Percentiles rank a stretch among this genome's conserved stretches.
These are phyloP conservation scores for Cryphonectria parasitica DNA, from an alignment of 2,329 filamentous ascomycete species.

Conservation along the genomic window DNA sequence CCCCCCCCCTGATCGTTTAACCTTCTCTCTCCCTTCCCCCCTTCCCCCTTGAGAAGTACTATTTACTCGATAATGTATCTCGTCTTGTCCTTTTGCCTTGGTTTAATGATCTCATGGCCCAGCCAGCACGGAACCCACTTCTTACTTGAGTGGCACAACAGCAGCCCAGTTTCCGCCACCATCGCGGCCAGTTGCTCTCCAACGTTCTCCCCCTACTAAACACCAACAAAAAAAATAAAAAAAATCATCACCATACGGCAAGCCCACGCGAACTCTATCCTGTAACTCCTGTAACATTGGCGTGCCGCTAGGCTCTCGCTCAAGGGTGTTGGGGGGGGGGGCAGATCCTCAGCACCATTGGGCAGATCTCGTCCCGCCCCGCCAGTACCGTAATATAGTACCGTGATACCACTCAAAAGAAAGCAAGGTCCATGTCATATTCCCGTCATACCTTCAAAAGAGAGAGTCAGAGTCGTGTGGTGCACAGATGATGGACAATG, in stretches of 20 bases:
- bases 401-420: neutral
- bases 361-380: neutral
- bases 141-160: neutral
- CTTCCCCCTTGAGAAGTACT: too few species aligned
- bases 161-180: neutral
- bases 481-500: neutral
- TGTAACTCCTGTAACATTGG: neutral
- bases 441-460: too few species aligned
- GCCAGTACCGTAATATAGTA: neutral
- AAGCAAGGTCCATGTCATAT: neutral
- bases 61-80: neutral
- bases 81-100: too few species aligned
- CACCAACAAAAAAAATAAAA: too few species aligned
- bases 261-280: conserved; percentile 4
- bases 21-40: too few species aligned
- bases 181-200: too few species aligned
- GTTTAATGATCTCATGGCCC: neutral
- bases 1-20: neutral
- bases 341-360: neutral
- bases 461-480: neutral
- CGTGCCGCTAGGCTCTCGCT: neutral
- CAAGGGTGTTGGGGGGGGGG: neutral
- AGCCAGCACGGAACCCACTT: neutral
- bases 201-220: too few species aligned
- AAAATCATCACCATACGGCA: neutral